Conservation (phyloP, 495 filamentous ascomycete genomes). For the Trichocladium antarcticum region DNA sequence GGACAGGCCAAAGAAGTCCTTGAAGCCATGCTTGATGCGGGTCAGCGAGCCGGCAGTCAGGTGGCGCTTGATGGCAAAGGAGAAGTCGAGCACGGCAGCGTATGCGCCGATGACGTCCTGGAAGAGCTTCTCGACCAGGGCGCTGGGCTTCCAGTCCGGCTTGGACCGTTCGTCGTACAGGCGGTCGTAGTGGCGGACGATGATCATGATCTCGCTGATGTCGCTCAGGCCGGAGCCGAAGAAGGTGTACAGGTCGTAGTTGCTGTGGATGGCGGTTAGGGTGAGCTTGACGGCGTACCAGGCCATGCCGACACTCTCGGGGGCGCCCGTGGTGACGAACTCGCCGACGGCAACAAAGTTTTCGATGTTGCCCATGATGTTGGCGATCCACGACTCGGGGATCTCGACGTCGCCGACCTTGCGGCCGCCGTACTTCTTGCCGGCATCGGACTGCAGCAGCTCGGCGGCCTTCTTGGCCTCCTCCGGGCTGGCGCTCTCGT, state of each 20-base stretch:
- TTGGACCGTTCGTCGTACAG: conserved; percentile 20
- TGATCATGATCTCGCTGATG: conserved; percentile 25
- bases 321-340: conserved; percentile 14
- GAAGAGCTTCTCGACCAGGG: conserved; percentile 22
- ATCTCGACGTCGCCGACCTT: conserved; percentile 18
- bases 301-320: conserved; percentile 22
- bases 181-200: conserved; percentile 21
- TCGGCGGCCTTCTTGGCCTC: conserved; percentile 17
- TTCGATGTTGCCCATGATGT: conserved; percentile 21
- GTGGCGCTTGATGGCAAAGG: conserved; percentile 19
- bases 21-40: conserved; percentile 19
- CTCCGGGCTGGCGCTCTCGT: conserved; percentile 8
- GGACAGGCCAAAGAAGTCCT: conserved; percentile 20
- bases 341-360: conserved; percentile 20
- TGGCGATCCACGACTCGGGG: conserved; percentile 18
- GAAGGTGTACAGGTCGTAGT: conserved; percentile 25
- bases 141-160: conserved; percentile 16
- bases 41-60: conserved; percentile 15
- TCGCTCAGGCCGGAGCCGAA: conserved; percentile 22
- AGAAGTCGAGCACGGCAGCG: conserved; percentile 19
- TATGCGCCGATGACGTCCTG: conserved; percentile 17
- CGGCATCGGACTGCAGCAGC: conserved; percentile 8
- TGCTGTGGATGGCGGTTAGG: conserved; percentile 21
- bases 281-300: conserved; percentile 23
- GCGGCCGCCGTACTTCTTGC: conserved; percentile 17